Base-by-base conservation (phyloP, 1,284 basidiomycete species). In the Tremellales sp. region DNA sequence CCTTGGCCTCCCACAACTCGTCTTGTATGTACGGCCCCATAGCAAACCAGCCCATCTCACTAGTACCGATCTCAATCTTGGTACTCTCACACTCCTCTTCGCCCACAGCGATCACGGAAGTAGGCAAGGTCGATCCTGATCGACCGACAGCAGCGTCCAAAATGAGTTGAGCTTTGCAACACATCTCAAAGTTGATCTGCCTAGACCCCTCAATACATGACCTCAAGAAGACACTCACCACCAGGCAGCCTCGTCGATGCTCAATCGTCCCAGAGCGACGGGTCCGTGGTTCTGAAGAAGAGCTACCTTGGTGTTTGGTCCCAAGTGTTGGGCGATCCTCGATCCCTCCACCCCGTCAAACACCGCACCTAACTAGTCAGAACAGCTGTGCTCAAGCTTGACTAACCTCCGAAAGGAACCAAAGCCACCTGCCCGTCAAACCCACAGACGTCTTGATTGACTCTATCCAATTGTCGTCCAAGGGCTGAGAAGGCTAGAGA, bases 201-300 rank as follows among this genome's bases (percentile, higher is more conserved):
- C 60, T 62, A 29, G 10, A n/a, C n/a, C n/a, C n/a, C n/a, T n/a
- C n/a, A n/a, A n/a, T n/a, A n/a, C n/a, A n/a, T n/a, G 34, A 18
- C 8, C 9, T 10, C 8, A 36, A 18, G 18, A 22, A 18, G 10
- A 22, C 12, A 55, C 65, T 54, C 47, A 64, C 67, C 67, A 70
- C 66, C 66, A 70, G 4, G 65, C 65, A 4, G 67, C 67, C 44
- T 70, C 67, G 43, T 70, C 66, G n/a, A 68, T 66, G 7, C 49
- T 53, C 33, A 62, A 47, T 34, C 47, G 53, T 16, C 67, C 67
- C 14, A 70, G 46, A 8, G 58, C 52, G 31, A 70, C 25, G 25
- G 55, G 50, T 2, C 67, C 67, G 53, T 70, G 67, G 48, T 66
- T 68, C 43, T 70, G 67, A n/a, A 70, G 53, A n/a, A 70, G 57